phyloP scores from a whole-genome alignment of 2,329 filamentous ascomycete species.

The Cladosporium sp. region DNA sequence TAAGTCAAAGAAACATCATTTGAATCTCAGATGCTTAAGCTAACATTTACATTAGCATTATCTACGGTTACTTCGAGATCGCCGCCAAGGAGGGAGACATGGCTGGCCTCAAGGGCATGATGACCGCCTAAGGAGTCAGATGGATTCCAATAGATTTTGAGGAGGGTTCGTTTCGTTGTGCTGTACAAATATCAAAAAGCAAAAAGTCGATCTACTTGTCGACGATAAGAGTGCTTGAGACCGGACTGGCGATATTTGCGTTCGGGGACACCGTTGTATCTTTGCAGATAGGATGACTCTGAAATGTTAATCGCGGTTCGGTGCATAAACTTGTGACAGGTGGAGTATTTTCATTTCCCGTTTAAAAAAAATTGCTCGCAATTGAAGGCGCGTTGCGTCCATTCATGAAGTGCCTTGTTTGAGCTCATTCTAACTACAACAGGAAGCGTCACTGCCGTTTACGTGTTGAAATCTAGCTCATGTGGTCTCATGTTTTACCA shows the following conservation, averaged over 20 bases:
- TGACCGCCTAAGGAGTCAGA: conserved; percentile 30
- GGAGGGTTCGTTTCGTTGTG: background rate
- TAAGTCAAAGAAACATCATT: conserved; percentile 50
- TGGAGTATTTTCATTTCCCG: too few species aligned
- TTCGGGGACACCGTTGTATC: background rate
- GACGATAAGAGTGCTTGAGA: background rate
- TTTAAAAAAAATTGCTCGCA: too few species aligned
- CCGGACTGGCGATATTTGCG: background rate
- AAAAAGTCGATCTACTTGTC: background rate
- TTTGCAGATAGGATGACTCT: background rate
- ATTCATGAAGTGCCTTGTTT: too few species aligned
- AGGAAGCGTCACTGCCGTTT: too few species aligned
- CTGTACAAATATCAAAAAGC: conserved; percentile 9
- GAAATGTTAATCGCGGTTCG: too few species aligned
- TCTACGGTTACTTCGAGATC: conserved; percentile 99
- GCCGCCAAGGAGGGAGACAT: conserved; percentile 98
- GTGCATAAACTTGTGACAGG: too few species aligned
- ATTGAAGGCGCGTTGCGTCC: too few species aligned
- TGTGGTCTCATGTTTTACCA: too few species aligned
- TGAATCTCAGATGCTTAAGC: background rate
- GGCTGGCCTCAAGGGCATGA: conserved; percentile 65
- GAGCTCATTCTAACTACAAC: too few species aligned
- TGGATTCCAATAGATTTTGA: conserved; percentile 18
- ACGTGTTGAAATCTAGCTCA: too few species aligned
- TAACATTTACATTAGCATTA: conserved; percentile 62